Percentiles rank a stretch among this genome's conserved stretches.
Conservation (phyloP, 441 rosid species). For the Erodium trifolium region DNA sequence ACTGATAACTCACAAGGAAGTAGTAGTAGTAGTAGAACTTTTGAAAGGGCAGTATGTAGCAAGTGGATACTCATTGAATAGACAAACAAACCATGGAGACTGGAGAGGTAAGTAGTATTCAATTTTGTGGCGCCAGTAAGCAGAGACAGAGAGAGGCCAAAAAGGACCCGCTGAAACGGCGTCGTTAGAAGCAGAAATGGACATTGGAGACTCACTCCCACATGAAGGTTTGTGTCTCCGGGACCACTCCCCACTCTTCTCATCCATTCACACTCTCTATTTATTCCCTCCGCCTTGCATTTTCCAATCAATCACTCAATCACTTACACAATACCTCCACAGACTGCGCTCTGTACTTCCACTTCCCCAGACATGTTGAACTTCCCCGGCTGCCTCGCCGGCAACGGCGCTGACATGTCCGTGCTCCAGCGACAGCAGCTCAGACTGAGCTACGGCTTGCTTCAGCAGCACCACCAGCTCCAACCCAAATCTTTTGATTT, state of each 20-base stretch:
- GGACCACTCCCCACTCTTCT: slow-evolving; percentile 9
- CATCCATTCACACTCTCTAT: slow-evolving; percentile 2
- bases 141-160: slow-evolving; percentile 7
- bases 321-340: neutral
- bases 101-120: no score
- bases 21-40: no score
- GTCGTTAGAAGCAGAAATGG: neutral
- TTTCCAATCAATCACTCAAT: neutral
- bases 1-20: no score
- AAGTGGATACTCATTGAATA: neutral
- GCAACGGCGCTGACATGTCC: slow-evolving; percentile 1
- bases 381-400: slow-evolving; percentile 7
- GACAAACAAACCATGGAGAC: no score
- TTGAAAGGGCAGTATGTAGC: no score
- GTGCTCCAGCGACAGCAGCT: slow-evolving; percentile 7
- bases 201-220: neutral
- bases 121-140: neutral
- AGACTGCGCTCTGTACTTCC: neutral
- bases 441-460: neutral
- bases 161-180: neutral
- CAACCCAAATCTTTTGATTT: neutral
- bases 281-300: neutral
- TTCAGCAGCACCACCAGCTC: neutral
- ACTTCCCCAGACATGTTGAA: neutral
- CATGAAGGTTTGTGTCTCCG: neutral